Conservation (phyloP, 1,139 yeast genomes). For the Yamadazyma trypodendri region DNA sequence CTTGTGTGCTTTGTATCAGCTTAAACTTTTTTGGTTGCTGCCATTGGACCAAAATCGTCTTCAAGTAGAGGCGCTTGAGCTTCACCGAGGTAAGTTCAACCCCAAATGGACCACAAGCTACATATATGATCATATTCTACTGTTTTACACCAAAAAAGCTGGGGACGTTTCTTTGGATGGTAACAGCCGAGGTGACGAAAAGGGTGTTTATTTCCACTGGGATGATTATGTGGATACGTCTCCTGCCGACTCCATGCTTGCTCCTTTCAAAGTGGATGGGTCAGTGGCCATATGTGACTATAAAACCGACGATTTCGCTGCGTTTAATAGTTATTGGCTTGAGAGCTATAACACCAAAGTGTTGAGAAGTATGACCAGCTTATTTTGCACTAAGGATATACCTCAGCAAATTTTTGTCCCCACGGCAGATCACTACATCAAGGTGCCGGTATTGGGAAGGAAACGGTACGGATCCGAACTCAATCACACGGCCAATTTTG, state of each 20-base stretch:
- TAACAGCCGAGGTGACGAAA: conserved; percentile 13
- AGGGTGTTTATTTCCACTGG: conserved; percentile 34
- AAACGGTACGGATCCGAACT: conserved; percentile 23
- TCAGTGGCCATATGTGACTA: conserved; percentile 25
- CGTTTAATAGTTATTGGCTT: conserved; percentile 35
- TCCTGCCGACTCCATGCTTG: conserved; percentile 24
- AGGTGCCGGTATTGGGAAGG: conserved; percentile 31
- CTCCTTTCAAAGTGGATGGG: conserved; percentile 16
- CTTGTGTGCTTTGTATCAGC: conserved; percentile 16
- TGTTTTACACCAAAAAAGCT: conserved; percentile 1
- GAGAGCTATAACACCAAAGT: conserved; percentile 36
- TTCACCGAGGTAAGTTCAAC: conserved; percentile 26
- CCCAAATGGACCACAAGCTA: conserved; percentile 27
- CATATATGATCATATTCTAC: conserved; percentile 18
- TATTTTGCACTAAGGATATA: conserved; percentile 33
- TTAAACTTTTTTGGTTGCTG: conserved; percentile 13
- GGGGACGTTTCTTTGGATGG: neutral
- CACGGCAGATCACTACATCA: conserved; percentile 26
- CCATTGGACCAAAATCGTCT: conserved; percentile 24
- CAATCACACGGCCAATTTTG: conserved; percentile 7
- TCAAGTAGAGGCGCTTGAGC: conserved; percentile 24
- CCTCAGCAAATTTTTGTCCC: conserved; percentile 29
- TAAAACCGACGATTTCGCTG: conserved; percentile 22
- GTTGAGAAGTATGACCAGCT: conserved; percentile 33
- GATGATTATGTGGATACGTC: conserved; percentile 42